These are phyloP conservation scores for Neurospora pannonica DNA, from an alignment of 495 filamentous ascomycete genomes.

Conservation along the genomic window DNA sequence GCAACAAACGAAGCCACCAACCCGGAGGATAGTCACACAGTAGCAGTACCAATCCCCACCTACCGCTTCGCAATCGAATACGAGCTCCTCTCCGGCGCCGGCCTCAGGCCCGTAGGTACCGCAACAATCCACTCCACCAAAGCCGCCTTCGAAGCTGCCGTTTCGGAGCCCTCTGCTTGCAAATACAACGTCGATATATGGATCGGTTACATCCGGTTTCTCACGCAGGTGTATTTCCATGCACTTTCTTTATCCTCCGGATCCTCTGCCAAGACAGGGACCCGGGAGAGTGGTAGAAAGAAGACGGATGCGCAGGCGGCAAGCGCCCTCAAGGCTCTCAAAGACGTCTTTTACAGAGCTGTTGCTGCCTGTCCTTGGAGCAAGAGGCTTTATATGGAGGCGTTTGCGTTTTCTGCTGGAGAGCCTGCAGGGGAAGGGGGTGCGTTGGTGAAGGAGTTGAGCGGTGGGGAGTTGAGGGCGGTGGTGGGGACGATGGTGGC, in stretches of 20 bases:
- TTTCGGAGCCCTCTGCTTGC: conserved; percentile 27
- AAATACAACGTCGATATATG: conserved; percentile 46
- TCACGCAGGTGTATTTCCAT: conserved; percentile 1
- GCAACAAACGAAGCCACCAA: conserved; percentile 27
- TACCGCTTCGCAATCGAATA: conserved; percentile 59
- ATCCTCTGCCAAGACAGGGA: background rate
- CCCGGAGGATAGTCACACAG: background rate
- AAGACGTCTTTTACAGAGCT: conserved; percentile 56
- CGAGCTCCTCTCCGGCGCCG: conserved; percentile 35
- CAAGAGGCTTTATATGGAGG: conserved; percentile 58
- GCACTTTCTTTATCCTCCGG: background rate
- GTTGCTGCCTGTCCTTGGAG: conserved; percentile 65
- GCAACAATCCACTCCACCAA: conserved; percentile 43
- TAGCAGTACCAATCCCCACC: conserved; percentile 27
- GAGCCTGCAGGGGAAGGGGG: background rate
- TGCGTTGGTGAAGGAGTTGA: conserved; percentile 17
- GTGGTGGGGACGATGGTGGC: conserved; percentile 27
- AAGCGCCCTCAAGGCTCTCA: conserved; percentile 3
- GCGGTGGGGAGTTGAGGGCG: conserved; percentile 44
- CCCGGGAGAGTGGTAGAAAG: conserved; percentile 20
- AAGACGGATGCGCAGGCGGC: background rate
- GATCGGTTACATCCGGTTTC: conserved; percentile 57
- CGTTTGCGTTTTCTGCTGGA: conserved; percentile 44
- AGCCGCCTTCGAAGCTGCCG: conserved; percentile 61
- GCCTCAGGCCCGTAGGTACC: conserved; percentile 31